These are phyloP conservation scores for Rhizophagus prolifer DNA, from an alignment of 192 early-diverging fungal species.

Conservation along the genomic window DNA sequence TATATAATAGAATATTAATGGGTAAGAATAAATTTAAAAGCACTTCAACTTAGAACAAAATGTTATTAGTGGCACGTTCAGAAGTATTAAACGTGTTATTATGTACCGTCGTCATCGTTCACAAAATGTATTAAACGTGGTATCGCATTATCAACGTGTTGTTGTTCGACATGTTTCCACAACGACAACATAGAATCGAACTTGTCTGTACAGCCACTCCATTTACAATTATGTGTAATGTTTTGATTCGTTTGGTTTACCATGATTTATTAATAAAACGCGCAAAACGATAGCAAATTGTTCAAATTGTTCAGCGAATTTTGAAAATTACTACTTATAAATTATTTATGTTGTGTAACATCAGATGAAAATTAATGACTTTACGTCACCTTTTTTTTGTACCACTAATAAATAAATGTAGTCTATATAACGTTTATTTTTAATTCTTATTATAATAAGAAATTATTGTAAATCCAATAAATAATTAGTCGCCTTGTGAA, in stretches of 20 bases:
- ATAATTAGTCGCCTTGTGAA: constrained; percentile 74
- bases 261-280: neutral
- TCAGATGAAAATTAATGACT: neutral
- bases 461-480: constrained; percentile 54
- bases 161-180: neutral
- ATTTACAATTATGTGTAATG: neutral
- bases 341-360: too few relatives aligned
- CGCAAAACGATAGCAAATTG: neutral
- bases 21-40: neutral
- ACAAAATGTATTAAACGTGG: neutral
- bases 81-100: too few relatives aligned
- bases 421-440: too few relatives aligned
- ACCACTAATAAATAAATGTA: neutral
- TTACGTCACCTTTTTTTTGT: too few relatives aligned
- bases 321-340: too few relatives aligned
- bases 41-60: too few relatives aligned
- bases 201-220: neutral
- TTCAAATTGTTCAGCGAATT: too few relatives aligned
- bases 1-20: neutral
- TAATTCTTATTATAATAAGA: neutral
- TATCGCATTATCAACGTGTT: constrained; percentile 5
- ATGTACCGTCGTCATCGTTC: constrained; percentile 5
- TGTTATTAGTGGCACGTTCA: too few relatives aligned
- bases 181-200: neutral
- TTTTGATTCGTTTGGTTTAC: neutral